A percentile compares a stretch with the other conserved stretches of the same genome.
Conservation (phyloP, 225 moss, liverwort and hornwort genomes). For the Straminergon stramineum region DNA sequence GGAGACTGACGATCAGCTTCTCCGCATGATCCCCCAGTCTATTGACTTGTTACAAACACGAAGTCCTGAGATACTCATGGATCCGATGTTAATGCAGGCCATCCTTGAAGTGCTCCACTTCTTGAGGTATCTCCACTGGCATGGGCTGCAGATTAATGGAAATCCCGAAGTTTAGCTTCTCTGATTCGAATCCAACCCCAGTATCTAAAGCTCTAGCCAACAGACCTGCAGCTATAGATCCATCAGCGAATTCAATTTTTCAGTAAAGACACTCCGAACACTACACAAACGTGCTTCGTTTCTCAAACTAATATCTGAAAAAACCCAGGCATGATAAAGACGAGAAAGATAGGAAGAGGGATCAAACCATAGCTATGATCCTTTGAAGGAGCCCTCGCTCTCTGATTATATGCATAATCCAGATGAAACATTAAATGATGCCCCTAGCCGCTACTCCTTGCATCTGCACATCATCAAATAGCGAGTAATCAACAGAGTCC, state of each 20-base stretch:
- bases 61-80: background rate
- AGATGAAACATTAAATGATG: background rate
- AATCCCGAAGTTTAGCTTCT: background rate
- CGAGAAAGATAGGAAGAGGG: background rate
- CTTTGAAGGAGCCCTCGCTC: background rate
- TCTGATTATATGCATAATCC: background rate
- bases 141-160: background rate
- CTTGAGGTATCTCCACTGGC: background rate
- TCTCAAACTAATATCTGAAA: background rate
- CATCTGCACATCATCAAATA: background rate
- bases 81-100: background rate
- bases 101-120: background rate
- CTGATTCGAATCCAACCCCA: background rate
- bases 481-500: background rate
- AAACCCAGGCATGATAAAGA: background rate
- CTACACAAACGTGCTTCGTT: background rate
- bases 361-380: background rate
- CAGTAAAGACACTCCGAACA: background rate
- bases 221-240: background rate
- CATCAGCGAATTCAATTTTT: background rate
- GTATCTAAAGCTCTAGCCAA: background rate
- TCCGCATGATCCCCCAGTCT: background rate
- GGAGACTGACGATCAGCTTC: background rate
- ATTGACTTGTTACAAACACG: background rate
- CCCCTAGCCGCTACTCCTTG: background rate